Base-by-base conservation (phyloP, 2,329 filamentous ascomycete species). In the Herpotrichia juniperi region DNA sequence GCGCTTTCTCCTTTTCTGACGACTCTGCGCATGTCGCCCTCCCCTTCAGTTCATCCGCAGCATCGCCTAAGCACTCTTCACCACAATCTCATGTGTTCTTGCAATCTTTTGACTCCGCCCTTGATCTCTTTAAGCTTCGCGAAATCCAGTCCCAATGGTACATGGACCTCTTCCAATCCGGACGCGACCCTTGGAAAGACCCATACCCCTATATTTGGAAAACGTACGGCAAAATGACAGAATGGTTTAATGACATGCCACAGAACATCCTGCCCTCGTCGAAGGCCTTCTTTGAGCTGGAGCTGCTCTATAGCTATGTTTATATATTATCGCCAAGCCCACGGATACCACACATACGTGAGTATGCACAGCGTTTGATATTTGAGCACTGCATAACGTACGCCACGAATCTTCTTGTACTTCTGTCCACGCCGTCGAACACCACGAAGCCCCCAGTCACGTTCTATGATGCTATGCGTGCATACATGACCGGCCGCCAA, bases 1-100 rank as follows among this genome's bases (percentile, higher is more conserved):
- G 91, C 28, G 88, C 92, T 0, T 97, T 97, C 71, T 96, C 93
- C 0, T 97, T 97, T 68, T 93, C 91, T 0, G 93, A 97, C 68
- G 91, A 93, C 50, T 89, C 93, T 5, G 84, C 90, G 22, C 88
- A 90, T 59, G 93, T 97, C 25, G 84, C 83, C n/a, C 84, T 92
- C 56, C 91, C 92, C 1, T 81, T 83, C 48, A 71, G 75, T 28
- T 64, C 64, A 25, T 54, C 64, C 31, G 43, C 67, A 40, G 61
- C 72, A 30, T 67, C 67, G 21, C 76, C 61, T 72, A 76, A 57
- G 73, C 75, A 60, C 74, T 76, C 64, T 69, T 63, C 78, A 69
- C 52, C 81, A 69, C 59, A 81, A 76, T 62, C 81, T 73, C 67
- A 76, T n/a, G 67, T 82, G 10, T 86, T 84, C 67, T 69, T 81